Base-by-base conservation (phyloP, 2,329 filamentous ascomycete species). In the Cryphonectria naterciae region DNA sequence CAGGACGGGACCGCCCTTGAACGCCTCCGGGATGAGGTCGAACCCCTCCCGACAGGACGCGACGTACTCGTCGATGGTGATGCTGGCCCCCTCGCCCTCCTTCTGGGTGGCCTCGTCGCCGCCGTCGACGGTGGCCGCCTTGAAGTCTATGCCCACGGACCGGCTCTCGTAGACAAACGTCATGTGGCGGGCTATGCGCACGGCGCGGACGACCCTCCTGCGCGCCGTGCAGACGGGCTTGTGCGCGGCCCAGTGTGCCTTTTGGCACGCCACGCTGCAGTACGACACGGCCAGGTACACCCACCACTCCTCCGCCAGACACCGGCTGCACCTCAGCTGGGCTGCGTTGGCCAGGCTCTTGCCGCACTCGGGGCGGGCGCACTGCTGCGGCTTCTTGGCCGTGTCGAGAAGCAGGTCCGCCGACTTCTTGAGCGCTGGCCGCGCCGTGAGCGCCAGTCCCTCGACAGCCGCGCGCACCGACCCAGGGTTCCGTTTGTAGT, bases 211-310 rank as follows among this genome's bases (percentile, higher is more conserved):
- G 11, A 63, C 19, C 60, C 13, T 28, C 60, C 19, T 28, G 5
- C 60, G 35, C 28, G 60, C 41, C 0, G 11, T 5, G 37, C 60
- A 63, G 4, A 63, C 37, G 37, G 37, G 60, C 37, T 25, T 63
- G 60, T 63, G 60, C 0, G 37, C 35, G 19, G 60, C 35, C 60
- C 37, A 43, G 60, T 63, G 28, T 7, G 37, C 22, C 37, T 43
- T 43, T 22, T 63, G 60, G 37, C 60, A 63, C 60, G n/a, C 60
- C 5, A 4, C 22, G 60, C 60, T 63, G 37, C 60, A 63, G 60
- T 63, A 63, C 17, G 22, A 17, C 22, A 63, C 60, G 19, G 60
- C 19, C 22, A 63, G 19, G 15, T 25, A 63, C 19, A 25, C 61
- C 61, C 61, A 63, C n/a, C 22, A 8, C 39, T 63, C 61, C n/a